Evolutionary conservation across 257 asterid genomes (phyloP).

Genomic region (Solanum paucissectum): DNA sequence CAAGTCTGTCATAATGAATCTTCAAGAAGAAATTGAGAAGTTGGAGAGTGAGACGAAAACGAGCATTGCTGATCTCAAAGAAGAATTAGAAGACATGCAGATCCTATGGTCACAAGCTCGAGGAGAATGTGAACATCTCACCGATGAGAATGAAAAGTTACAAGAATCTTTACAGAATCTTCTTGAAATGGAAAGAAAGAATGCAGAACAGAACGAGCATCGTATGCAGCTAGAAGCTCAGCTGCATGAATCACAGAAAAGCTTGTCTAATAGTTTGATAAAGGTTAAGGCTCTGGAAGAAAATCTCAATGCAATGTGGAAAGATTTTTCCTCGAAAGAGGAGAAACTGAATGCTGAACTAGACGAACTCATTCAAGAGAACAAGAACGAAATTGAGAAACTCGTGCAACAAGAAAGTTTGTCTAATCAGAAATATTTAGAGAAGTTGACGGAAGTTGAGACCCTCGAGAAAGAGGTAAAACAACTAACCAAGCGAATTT

Average conservation of each 20-base stretch:
- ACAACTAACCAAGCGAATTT: constrained; percentile 20
- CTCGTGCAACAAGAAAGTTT: constrained; percentile 16
- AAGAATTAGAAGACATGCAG: constrained; percentile 21
- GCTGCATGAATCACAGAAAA: constrained; percentile 26
- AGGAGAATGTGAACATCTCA: constrained; percentile 32
- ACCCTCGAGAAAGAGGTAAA: constrained; percentile 30
- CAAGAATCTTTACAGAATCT: constrained; percentile 21
- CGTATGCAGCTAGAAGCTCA: constrained; percentile 28
- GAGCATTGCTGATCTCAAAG: constrained; percentile 23
- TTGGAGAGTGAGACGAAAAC: constrained; percentile 29
- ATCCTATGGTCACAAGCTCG: constrained; percentile 28
- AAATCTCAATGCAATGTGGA: constrained; percentile 28
- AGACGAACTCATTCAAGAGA: constrained; percentile 39
- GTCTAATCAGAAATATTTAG: constrained; percentile 13
- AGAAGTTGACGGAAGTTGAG: constrained; percentile 24
- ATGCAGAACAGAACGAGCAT: constrained; percentile 26
- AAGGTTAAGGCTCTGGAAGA: constrained; percentile 39
- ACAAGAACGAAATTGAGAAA: constrained; percentile 22
- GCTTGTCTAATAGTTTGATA: constrained; percentile 26
- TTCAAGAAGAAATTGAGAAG: constrained; percentile 33
- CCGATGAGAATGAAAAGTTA: constrained; percentile 29
- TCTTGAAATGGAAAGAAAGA: constrained; percentile 29
- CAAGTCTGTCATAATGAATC: constrained; percentile 17
- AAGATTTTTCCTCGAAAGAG: constrained; percentile 37
- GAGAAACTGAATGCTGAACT: constrained; percentile 29